Evolutionary conservation across 768 basidiomycete species (phyloP).

Genomic region (Vararia minispora): DNA sequence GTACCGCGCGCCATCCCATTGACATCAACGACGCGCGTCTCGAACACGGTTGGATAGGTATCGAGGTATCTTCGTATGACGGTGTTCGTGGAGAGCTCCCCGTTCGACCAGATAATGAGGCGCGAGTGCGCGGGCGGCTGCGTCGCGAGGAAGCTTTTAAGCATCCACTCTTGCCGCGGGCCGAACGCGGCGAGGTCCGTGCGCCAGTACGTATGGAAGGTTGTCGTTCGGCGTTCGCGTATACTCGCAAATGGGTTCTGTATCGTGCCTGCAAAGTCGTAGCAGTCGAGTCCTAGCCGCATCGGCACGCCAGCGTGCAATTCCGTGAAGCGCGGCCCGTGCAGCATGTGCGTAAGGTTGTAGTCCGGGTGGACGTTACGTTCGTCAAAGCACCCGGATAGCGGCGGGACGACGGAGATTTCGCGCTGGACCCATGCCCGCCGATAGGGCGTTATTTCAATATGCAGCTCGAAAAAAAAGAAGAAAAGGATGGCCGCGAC

Average conservation of each 20-base stretch:
- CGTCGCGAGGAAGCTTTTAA: slow-evolving; percentile 91
- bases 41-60: slow-evolving; percentile 61
- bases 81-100: slow-evolving; percentile 44
- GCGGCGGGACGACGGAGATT: slow-evolving; percentile 50
- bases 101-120: slow-evolving; percentile 89
- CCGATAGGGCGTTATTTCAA: slow-evolving; percentile 74
- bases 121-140: slow-evolving; percentile 56
- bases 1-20: slow-evolving; percentile 61
- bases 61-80: slow-evolving; percentile 50
- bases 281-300: slow-evolving; percentile 80
- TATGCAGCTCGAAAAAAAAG: slow-evolving; percentile 82
- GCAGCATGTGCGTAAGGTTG: slow-evolving; percentile 52
- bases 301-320: slow-evolving; percentile 76
- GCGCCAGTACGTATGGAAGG: slow-evolving; percentile 93
- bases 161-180: slow-evolving; percentile 78
- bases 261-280: slow-evolving; percentile 84
- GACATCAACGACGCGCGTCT: slow-evolving; percentile 61
- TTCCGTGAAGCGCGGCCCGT: slow-evolving; percentile 53
- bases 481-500: too few relatives aligned
- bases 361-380: slow-evolving; percentile 51
- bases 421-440: slow-evolving; percentile 66
- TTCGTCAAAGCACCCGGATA: slow-evolving; percentile 67
- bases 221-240: too few relatives aligned
- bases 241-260: too few relatives aligned
- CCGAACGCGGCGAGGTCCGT: slow-evolving; percentile 76